phyloP scores from a whole-genome alignment of 768 basidiomycete species.

The Arthromyces matolae region DNA sequence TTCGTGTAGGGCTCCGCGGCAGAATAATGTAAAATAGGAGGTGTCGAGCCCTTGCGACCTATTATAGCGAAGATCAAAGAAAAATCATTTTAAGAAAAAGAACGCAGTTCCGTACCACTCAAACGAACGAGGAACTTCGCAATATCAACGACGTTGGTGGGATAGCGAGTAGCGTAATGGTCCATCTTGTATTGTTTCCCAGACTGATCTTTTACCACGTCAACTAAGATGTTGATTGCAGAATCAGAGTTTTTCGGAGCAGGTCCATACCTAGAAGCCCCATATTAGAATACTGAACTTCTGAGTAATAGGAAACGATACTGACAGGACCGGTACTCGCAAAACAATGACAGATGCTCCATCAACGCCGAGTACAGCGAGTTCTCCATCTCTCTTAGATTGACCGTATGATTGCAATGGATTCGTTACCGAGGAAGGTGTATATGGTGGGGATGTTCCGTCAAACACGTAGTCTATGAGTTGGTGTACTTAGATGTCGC shows the following conservation, averaged over 20 bases:
- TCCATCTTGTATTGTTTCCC: slow-evolving; percentile 95
- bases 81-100: not conserved
- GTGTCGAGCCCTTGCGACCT: slow-evolving; percentile 44
- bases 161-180: slow-evolving; percentile 88
- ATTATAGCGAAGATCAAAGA: not conserved
- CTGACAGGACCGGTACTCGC: slow-evolving; percentile 88
- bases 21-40: slow-evolving; percentile 83
- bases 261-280: slow-evolving; percentile 70
- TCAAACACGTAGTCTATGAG: slow-evolving; percentile 90
- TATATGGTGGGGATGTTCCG: slow-evolving; percentile 88
- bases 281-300: slow-evolving; percentile 1
- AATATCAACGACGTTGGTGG: slow-evolving; percentile 87
- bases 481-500: slow-evolving; percentile 1
- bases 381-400: slow-evolving; percentile 86
- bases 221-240: slow-evolving; percentile 85
- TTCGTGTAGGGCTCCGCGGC: slow-evolving; percentile 83
- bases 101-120: slow-evolving; percentile 40
- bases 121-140: slow-evolving; percentile 80
- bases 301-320: slow-evolving; percentile 24
- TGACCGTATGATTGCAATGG: slow-evolving; percentile 87
- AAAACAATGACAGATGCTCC: slow-evolving; percentile 65
- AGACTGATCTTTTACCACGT: slow-evolving; percentile 82
- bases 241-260: slow-evolving; percentile 81
- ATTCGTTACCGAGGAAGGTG: slow-evolving; percentile 65
- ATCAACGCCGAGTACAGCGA: slow-evolving; percentile 60